phyloP scores from a whole-genome alignment of 1,139 yeast genomes.

The Meyerozyma guilliermondii region DNA sequence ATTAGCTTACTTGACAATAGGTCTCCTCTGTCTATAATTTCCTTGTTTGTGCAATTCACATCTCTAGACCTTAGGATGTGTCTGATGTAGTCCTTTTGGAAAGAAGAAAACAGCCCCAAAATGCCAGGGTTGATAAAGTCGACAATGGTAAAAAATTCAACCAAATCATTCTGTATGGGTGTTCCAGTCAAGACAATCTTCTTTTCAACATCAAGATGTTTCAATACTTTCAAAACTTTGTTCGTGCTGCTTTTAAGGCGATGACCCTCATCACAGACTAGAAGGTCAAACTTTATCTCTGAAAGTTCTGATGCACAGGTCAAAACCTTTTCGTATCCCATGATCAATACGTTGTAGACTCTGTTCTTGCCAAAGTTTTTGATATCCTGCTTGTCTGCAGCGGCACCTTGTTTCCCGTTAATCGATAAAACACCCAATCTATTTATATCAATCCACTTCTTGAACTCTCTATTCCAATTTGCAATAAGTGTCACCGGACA shows the following conservation, averaged over 20 bases:
- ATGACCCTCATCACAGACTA: slow-evolving; percentile 96
- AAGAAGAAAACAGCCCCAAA: slow-evolving; percentile 58
- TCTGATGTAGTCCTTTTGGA: slow-evolving; percentile 59
- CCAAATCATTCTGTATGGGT: slow-evolving; percentile 88
- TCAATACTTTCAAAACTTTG: slow-evolving; percentile 63
- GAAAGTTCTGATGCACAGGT: slow-evolving; percentile 51
- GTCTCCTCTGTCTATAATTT: slow-evolving; percentile 51
- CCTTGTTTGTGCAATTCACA: slow-evolving; percentile 54
- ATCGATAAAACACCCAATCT: slow-evolving; percentile 57
- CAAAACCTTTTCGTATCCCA: slow-evolving; percentile 82
- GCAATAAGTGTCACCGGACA: slow-evolving; percentile 88
- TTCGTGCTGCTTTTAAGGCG: slow-evolving; percentile 67
- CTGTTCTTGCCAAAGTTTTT: slow-evolving; percentile 58
- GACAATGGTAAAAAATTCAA: slow-evolving; percentile 75
- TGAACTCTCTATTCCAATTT: slow-evolving; percentile 87
- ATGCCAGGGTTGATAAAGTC: slow-evolving; percentile 84
- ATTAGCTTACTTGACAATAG: slow-evolving; percentile 59
- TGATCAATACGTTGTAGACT: slow-evolving; percentile 76
- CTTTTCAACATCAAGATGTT: slow-evolving; percentile 48
- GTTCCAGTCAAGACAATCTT: slow-evolving; percentile 81
- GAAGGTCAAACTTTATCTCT: slow-evolving; percentile 54
- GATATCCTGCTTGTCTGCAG: slow-evolving; percentile 56
- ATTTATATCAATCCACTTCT: slow-evolving; percentile 78
- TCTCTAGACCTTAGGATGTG: slow-evolving; percentile 79
- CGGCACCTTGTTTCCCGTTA: slow-evolving; percentile 35